Evolutionary conservation across 129 eudicot species (phyloP).

Genomic region (Rutidosis leptorrhynchoides): DNA sequence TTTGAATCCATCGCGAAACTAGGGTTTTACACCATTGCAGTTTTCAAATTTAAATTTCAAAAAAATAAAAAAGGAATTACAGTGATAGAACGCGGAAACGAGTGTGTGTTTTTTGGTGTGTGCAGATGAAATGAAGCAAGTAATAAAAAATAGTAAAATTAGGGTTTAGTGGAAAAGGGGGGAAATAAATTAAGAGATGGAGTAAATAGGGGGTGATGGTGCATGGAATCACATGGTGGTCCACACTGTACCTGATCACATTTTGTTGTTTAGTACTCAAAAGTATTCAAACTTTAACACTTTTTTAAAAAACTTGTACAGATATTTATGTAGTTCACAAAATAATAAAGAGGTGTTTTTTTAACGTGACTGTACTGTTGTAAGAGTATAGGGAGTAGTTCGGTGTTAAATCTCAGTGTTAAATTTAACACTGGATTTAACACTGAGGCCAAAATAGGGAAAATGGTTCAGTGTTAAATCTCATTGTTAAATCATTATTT

Average conservation of each 20-base stretch:
- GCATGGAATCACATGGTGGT: conserved; percentile 37
- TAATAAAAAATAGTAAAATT: not conserved
- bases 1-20: conserved; percentile 24
- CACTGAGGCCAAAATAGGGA: no score
- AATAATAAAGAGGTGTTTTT: not conserved
- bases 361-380: no score
- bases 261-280: conserved; percentile 9
- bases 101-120: not conserved
- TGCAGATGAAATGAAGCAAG: conserved; percentile 17
- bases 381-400: no score
- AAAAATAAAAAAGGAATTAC: not conserved
- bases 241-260: conserved; percentile 29
- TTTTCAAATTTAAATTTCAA: not conserved
- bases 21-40: conserved; percentile 29
- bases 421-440: no score
- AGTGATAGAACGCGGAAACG: conserved; percentile 8
- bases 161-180: conserved; percentile 32
- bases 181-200: conserved; percentile 21
- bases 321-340: not conserved
- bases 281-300: conserved; percentile 15
- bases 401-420: no score
- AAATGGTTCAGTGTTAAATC: no score
- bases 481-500: no score
- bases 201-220: conserved; percentile 34
- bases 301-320: not conserved